Conservation (phyloP, 495 filamentous ascomycete genomes). For the Aspergillus conjunctus region DNA sequence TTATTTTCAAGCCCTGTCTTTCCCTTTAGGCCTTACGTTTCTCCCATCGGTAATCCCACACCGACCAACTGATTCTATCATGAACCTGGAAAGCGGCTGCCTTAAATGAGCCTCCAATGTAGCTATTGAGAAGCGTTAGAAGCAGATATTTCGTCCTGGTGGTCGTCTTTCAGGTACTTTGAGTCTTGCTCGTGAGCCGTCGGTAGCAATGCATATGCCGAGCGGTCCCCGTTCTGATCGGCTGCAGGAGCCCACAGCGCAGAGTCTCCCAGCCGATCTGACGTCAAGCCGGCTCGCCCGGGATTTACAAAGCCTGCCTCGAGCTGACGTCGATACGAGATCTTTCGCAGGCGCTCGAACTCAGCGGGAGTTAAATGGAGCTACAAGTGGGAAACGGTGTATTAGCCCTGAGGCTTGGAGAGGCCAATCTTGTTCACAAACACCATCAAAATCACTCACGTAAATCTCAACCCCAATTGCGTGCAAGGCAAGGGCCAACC, state of each 20-base stretch:
- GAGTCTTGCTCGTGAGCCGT: not conserved
- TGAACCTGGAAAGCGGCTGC: not conserved
- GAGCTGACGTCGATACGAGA: conserved; percentile 1
- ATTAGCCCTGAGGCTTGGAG: not conserved
- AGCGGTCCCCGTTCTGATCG: not conserved
- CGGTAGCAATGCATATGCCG: not conserved
- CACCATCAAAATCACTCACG: not conserved
- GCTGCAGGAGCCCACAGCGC: not conserved
- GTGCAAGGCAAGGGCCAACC: not conserved
- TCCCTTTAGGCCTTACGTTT: not conserved
- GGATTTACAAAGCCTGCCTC: not conserved
- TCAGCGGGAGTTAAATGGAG: not conserved
- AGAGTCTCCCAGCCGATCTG: conserved; percentile 1
- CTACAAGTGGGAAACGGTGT: not conserved
- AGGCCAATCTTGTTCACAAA: not conserved
- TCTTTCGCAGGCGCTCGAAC: not conserved
- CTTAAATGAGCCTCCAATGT: not conserved
- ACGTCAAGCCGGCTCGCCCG: not conserved
- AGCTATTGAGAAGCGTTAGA: not conserved
- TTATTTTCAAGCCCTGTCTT: not conserved
- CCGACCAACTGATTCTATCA: not conserved
- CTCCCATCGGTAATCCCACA: not conserved
- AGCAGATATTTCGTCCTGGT: not conserved
- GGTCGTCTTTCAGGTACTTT: not conserved
- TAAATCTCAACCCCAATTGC: not conserved